Conservation (phyloP, 2,329 filamentous ascomycete species). For the Cordyceps cateniannulata region DNA sequence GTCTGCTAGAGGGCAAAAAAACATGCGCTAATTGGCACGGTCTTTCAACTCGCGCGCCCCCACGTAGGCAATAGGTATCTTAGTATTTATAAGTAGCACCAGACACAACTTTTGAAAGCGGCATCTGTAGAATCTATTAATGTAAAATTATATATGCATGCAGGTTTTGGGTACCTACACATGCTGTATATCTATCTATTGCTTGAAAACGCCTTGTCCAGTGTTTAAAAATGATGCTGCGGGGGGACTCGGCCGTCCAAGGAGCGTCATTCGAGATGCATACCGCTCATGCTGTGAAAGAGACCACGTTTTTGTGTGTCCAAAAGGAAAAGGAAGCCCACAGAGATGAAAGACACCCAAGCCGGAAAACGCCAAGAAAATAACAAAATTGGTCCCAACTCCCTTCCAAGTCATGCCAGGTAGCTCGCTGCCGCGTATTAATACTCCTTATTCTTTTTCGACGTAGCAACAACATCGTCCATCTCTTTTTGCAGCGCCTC, state of each 20-base stretch:
- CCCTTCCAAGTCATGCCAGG: neutral
- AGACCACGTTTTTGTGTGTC: neutral
- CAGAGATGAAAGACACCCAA: neutral
- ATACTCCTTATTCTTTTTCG: slow-evolving; percentile 16
- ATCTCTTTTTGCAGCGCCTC: slow-evolving; percentile 45
- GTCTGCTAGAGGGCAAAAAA: too few species aligned
- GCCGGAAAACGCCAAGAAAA: neutral
- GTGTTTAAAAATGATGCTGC: neutral
- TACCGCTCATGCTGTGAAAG: neutral
- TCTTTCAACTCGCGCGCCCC: too few species aligned
- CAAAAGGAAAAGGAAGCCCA: neutral
- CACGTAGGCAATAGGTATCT: too few species aligned
- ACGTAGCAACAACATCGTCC: slow-evolving; percentile 37
- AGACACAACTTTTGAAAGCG: too few species aligned
- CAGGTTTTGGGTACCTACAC: neutral
- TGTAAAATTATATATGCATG: neutral
- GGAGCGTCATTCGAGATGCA: neutral
- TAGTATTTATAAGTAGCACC: too few species aligned
- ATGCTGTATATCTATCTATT: neutral
- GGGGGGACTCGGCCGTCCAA: neutral
- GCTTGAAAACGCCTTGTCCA: neutral
- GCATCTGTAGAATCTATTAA: neutral
- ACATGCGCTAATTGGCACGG: too few species aligned
- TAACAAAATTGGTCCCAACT: neutral
- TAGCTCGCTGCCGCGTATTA: neutral